phyloP scores from a whole-genome alignment of 2,329 filamentous ascomycete species.

The Paracorniculantispora psalliotae region DNA sequence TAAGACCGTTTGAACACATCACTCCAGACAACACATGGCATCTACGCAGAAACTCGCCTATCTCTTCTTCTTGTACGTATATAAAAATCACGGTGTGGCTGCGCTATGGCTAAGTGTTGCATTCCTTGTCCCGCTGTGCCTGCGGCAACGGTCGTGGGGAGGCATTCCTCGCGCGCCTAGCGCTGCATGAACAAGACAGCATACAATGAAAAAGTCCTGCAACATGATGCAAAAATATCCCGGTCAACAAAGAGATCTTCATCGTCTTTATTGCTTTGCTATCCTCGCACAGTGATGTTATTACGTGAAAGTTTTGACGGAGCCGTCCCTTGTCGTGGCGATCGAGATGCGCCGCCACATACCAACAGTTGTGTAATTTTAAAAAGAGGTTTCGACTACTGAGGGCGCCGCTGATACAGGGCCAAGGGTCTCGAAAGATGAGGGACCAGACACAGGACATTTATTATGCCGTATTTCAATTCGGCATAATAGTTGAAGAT shows the following conservation, averaged over 20 bases:
- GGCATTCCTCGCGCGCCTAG: background rate
- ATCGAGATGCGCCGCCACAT: background rate
- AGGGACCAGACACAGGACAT: background rate
- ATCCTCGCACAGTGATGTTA: too few relatives aligned
- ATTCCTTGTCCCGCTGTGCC: background rate
- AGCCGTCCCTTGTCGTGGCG: background rate
- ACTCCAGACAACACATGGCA: background rate
- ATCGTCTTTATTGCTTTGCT: too few relatives aligned
- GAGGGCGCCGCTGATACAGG: background rate
- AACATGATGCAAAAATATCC: background rate
- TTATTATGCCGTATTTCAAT: background rate
- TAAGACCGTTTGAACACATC: background rate
- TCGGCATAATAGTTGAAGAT: background rate
- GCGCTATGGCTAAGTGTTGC: background rate
- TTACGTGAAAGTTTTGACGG: too few relatives aligned
- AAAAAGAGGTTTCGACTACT: background rate
- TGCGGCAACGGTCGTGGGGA: background rate
- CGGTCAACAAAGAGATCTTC: background rate
- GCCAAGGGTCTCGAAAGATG: background rate
- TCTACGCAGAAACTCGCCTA: background rate
- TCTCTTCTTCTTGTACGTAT: background rate
- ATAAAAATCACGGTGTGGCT: background rate
- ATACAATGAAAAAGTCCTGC: background rate
- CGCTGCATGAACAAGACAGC: background rate
- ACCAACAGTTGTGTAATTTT: background rate